Evolutionary conservation across 2,329 filamentous ascomycete species (phyloP), one percentile per base, ranked within the genome.

Genomic region (Colletotrichum filicis): DNA sequence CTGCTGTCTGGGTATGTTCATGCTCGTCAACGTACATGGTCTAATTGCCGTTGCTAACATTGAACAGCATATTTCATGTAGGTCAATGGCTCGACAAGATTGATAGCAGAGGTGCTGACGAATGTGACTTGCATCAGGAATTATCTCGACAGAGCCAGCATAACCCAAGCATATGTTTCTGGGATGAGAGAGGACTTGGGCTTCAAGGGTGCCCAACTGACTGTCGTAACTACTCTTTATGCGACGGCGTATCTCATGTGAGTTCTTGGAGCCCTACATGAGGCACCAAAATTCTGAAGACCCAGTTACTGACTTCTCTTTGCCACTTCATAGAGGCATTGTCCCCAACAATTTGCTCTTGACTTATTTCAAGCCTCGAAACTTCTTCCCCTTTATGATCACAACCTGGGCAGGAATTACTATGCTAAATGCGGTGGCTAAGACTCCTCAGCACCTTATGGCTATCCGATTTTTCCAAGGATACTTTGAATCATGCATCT

Each of bases 391-490:
- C 8, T 66, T 66, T 19, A 66, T 66, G 63, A 58, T 66, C 19
- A 66, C 63, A 19, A 37, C 63, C 1, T 66, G 63, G 63, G 63
- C 63, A 3, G 30, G 56, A 12, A 66, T 66, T 4, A 66, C 63
- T 16, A 66, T 66, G 53, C 32, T 66, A 4, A 66, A 66, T 1
- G 63, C 63, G 4, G 63, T 66, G 19, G 63, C 63, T 2, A 66
- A 66, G 24, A 42, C 52, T n/a, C 63, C 63, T 4, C 63, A 66
- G 14, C 63, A 66, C 22, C 30, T 83, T 68, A 82, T 82, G 80
- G 82, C 76, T 1, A 82, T 83, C 28, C 82, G 83, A 8, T 83
- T 83, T 75, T 82, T 83, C 68, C 82, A 82, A 49, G 82, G 82
- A 24, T 73, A 83, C 14, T 81, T 78, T 32, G 82, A 84, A 64